phyloP scores from a whole-genome alignment of 148 eudicot genomes.

The Persicaria tinctoria region DNA sequence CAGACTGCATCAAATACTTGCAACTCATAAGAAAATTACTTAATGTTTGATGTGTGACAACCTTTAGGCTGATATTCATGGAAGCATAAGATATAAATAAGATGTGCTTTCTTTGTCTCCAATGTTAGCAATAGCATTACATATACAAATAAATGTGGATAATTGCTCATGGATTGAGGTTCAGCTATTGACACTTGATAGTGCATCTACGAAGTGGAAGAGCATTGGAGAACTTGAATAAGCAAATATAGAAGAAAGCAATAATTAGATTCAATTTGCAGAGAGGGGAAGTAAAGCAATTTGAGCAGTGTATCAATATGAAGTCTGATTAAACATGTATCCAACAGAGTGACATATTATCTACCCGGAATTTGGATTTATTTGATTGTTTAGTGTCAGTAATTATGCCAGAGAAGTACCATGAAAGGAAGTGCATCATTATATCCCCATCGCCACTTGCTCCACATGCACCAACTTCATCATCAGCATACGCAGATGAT shows the following conservation, averaged over 20 bases:
- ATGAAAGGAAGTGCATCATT: constrained; percentile 99
- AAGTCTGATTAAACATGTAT: background rate
- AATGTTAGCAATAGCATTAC: too few species aligned
- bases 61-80: too few species aligned
- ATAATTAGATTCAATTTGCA: background rate
- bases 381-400: background rate
- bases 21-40: background rate
- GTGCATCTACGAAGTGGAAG: too few species aligned
- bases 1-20: background rate
- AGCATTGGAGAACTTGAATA: background rate
- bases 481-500: constrained; percentile 86
- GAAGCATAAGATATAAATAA: too few species aligned
- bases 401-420: constrained; percentile 30
- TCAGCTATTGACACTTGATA: too few species aligned
- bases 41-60: background rate
- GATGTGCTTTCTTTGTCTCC: too few species aligned
- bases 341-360: background rate
- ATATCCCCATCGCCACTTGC: constrained; percentile 97
- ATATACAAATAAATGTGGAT: too few species aligned
- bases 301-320: background rate
- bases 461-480: constrained; percentile 95
- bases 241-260: background rate
- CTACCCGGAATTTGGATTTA: background rate
- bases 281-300: background rate
- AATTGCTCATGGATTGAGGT: too few species aligned